Conservation (phyloP, 1,139 yeast genomes). For the Geotrichum reessii region DNA sequence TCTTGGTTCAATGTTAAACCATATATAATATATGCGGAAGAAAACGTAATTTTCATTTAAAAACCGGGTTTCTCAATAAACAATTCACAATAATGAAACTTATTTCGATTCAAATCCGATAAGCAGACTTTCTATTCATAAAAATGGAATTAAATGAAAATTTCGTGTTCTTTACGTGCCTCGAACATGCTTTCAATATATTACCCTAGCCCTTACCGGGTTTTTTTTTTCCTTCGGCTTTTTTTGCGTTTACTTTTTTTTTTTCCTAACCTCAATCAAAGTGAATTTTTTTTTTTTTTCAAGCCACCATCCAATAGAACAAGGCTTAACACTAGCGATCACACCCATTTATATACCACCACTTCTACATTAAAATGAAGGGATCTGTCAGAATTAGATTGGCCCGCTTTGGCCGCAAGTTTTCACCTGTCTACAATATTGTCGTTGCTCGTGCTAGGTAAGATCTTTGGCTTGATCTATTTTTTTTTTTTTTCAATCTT, state of each 20-base stretch:
- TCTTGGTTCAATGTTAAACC: too few species aligned
- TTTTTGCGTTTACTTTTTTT: too few species aligned
- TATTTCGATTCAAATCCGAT: too few species aligned
- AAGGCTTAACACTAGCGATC: not conserved
- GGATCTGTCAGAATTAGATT: conserved; percentile 60
- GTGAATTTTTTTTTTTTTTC: not conserved
- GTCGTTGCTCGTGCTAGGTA: conserved; percentile 70
- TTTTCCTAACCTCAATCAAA: not conserved
- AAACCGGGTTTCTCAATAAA: too few species aligned
- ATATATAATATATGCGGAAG: too few species aligned
- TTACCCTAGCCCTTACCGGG: not conserved
- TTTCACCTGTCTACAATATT: conserved; percentile 83
- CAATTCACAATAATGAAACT: too few species aligned
- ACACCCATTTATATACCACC: not conserved
- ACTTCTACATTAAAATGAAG: conserved; percentile 29
- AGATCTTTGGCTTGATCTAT: conserved; percentile 8
- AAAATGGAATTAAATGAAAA: too few species aligned
- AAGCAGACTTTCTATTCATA: too few species aligned
- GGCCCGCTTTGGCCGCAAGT: conserved; percentile 87
- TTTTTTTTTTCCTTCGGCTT: too few species aligned
- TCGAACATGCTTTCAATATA: not conserved
- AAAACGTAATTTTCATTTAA: too few species aligned
- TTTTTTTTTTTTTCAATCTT: not conserved
- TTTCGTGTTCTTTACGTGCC: too few species aligned
- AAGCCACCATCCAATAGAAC: not conserved